Evolutionary conservation across 2,329 filamentous ascomycete species (phyloP), one percentile per base, ranked within the genome.

Genomic region (Hymenoscyphus salicellus): DNA sequence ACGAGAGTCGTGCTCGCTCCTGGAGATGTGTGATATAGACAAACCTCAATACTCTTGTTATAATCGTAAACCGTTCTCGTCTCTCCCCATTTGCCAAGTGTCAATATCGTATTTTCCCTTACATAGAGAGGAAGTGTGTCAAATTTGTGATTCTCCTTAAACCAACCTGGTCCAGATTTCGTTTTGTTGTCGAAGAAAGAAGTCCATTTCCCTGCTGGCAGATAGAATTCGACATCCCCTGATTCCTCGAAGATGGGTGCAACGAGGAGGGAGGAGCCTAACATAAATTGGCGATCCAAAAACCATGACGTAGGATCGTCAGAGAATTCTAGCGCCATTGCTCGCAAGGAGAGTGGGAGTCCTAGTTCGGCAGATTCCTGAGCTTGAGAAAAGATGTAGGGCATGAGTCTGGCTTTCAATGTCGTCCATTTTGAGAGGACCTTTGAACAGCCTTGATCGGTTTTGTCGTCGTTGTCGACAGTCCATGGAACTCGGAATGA

Each of bases 401-500:
- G 85, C 76, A 85, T 86, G 23, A 87, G 76, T 1, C 78, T 76
- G 26, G 85, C 79, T 73, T 87, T 87, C 28, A 86, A 74, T 3
- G 65, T 43, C 3, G 73, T 70, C 71, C 73, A 75, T 55, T 70
- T 80, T 76, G 30, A 83, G 79, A 76, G 81, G 81, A 68, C 82
- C 78, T 67, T 80, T 72, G 64, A 87, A 74, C 43, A 87, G 72
- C 68, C 78, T 77, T 66, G 77, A 69, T 82, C 77, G 75, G 80
- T 76, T 3, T 73, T 74, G 30, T 80, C 84, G 26, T 85, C 83
- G 62, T 84, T 76, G 63, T 86, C 85, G 52, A 86, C 83, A 26
- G 86, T 81, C 85, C 86, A 88, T 0, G 86, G 86, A 2, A 88
- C 84, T n/a, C 85, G 83, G 75, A 86, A 88, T 2, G 82, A 84